Percentiles rank a stretch among this genome's conserved stretches.
phyloP scores from a whole-genome alignment of 2,329 filamentous ascomycete genomes.

The Calycina herbarum region DNA sequence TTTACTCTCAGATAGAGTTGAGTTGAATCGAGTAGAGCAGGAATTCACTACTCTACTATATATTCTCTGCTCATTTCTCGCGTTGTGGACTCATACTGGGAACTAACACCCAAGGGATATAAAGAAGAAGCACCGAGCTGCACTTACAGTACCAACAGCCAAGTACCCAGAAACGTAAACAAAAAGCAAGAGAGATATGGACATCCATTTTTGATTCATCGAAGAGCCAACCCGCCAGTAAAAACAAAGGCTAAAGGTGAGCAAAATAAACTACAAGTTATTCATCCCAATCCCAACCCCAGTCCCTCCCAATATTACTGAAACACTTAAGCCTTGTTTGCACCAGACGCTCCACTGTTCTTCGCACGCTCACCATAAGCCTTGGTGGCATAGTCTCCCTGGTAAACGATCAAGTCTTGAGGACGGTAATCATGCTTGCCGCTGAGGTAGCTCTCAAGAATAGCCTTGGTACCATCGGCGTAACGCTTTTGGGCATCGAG shows the following conservation, averaged over 20 bases:
- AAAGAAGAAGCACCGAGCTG: no score
- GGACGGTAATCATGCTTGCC: constrained; percentile 85
- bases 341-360: constrained; percentile 17
- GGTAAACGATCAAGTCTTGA: constrained; percentile 86
- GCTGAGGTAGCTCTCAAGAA: constrained; percentile 87
- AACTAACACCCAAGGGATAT: neutral
- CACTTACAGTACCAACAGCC: no score
- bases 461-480: constrained; percentile 82
- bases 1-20: no score
- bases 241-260: constrained; percentile 5
- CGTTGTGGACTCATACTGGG: no score
- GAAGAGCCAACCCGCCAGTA: neutral
- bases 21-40: no score
- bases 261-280: neutral
- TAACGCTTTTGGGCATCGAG: constrained; percentile 96
- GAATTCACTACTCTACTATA: no score
- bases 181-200: no score
- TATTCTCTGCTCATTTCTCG: no score
- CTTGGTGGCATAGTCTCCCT: constrained; percentile 93
- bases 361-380: constrained; percentile 40
- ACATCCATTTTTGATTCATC: neutral
- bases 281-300: neutral
- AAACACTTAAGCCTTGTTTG: constrained; percentile 25
- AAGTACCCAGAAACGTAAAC: no score
- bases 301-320: neutral